A percentile compares a stretch with the other conserved stretches of the same genome.
phyloP scores from a whole-genome alignment of 805 yeast genomes.

The Metschnikowia kunwiensis region DNA sequence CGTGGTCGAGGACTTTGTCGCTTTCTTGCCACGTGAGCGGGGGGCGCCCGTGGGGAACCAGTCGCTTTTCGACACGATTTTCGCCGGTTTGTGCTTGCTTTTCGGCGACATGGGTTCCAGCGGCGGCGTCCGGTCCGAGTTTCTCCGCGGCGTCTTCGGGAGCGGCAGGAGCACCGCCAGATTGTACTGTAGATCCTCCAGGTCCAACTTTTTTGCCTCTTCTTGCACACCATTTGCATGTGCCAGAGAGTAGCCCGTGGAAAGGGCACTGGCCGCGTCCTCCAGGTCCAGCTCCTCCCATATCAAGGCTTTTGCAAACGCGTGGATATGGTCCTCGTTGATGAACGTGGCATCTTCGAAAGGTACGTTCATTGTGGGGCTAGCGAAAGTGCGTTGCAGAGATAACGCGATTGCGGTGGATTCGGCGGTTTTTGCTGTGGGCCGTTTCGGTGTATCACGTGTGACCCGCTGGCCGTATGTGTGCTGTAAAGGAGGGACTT shows the following conservation, averaged over 20 bases:
- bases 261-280: constrained; percentile 2
- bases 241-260: constrained; percentile 9
- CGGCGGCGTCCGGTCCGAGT: neutral
- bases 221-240: constrained; percentile 4
- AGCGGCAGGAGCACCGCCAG: constrained; percentile 11
- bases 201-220: constrained; percentile 8
- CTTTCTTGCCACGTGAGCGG: constrained; percentile 6
- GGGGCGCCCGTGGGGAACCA: constrained; percentile 26
- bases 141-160: constrained; percentile 2
- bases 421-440: too few species aligned
- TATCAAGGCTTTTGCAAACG: constrained; percentile 39
- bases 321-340: constrained; percentile 34
- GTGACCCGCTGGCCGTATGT: too few species aligned
- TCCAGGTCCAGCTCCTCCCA: constrained; percentile 34
- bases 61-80: constrained; percentile 25
- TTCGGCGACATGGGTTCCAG: neutral
- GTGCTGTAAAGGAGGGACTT: too few species aligned
- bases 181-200: constrained; percentile 5
- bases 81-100: constrained; percentile 14
- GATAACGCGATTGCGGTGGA: too few species aligned
- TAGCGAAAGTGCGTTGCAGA: too few species aligned
- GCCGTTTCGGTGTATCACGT: too few species aligned
- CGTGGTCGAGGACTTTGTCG: constrained; percentile 6
- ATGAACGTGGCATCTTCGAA: constrained; percentile 29
- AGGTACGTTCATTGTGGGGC: constrained; percentile 2